A percentile compares a stretch with the other conserved stretches of the same genome.
These are phyloP conservation scores for Rauvolfia tetraphylla DNA, from an alignment of 257 asterid genomes.

Conservation along the genomic window DNA sequence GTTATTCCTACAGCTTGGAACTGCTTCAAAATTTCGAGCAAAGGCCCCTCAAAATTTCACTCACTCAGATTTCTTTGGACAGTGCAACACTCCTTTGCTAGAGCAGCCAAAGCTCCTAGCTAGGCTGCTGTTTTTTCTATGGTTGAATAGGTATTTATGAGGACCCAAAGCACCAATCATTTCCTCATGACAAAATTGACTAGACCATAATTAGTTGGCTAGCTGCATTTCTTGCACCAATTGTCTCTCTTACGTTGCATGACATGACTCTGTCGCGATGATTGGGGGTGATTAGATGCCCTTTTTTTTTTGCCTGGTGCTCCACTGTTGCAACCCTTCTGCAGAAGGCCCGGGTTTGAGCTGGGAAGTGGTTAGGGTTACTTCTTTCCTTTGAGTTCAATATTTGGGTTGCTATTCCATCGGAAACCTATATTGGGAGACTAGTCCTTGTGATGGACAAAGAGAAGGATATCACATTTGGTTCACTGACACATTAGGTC, in stretches of 20 bases:
- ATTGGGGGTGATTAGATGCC: constrained; percentile 67
- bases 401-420: neutral
- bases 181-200: constrained; percentile 8
- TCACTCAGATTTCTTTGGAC: neutral
- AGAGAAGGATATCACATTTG: neutral
- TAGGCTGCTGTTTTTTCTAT: neutral
- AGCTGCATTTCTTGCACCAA: constrained; percentile 7
- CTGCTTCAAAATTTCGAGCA: constrained; percentile 9
- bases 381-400: neutral
- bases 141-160: neutral
- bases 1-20: constrained; percentile 9
- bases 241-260: constrained; percentile 15
- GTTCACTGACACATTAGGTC: constrained; percentile 14
- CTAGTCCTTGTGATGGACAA: neutral
- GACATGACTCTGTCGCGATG: constrained; percentile 36
- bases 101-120: neutral
- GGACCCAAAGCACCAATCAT: neutral
- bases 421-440: neutral
- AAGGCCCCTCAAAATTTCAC: constrained; percentile 1
- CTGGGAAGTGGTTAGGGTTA: neutral
- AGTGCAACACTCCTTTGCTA: neutral
- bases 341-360: neutral
- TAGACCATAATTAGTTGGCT: constrained; percentile 11
- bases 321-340: constrained; percentile 26
- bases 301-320: constrained; percentile 38